Evolutionary conservation across 2,329 filamentous ascomycete species (phyloP), one percentile per base, ranked within the genome.

Genomic region (Fusarium falciforme): DNA sequence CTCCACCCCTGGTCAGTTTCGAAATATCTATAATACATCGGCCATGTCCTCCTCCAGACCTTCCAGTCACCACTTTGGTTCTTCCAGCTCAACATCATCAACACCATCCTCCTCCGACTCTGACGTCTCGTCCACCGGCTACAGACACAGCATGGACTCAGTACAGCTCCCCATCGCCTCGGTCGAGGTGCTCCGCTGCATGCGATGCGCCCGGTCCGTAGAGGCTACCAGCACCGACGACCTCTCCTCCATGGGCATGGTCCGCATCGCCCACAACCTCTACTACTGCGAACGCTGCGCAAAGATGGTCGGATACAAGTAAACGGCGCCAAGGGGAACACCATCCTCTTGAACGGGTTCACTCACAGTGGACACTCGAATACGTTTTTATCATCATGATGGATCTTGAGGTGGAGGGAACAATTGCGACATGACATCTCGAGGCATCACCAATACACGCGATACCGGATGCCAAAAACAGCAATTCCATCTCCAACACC

Each of bases 251-350:
- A 88, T 84, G 67, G 90, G 90, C 71, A 92, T 92, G 90, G 87
- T 92, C 16, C 87, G 88, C 77, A 90, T 92, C 71, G 89, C 89
- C 2, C 88, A 89, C 80, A 91, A 91, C 80, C 87, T 92, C 70
- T 92, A 92, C 84, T 92, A 92, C 82, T 92, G 90, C 82, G 85
- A 88, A 68, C 86, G 89, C 38, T 92, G 90, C 79, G 90, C 90
- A 68, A 88, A 87, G 79, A 89, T 90, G 80, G 89, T 90, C 35
- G 90, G 90, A 76, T 92, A 91, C 81, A 89, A 87, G 80, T 91
- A 87, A 72, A 65, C 64, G 64, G 12, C 49, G 52, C 57, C 54
- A 61, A 40, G n/a, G 11, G 38, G 38, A 22, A 33, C 44, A 40
- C 44, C 58, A 35, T 38, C 55, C 42, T 61, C 49, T 42, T 17